These are phyloP conservation scores for Apiospora pterosperma DNA, from an alignment of 2,329 filamentous ascomycete species.

Conservation along the genomic window DNA sequence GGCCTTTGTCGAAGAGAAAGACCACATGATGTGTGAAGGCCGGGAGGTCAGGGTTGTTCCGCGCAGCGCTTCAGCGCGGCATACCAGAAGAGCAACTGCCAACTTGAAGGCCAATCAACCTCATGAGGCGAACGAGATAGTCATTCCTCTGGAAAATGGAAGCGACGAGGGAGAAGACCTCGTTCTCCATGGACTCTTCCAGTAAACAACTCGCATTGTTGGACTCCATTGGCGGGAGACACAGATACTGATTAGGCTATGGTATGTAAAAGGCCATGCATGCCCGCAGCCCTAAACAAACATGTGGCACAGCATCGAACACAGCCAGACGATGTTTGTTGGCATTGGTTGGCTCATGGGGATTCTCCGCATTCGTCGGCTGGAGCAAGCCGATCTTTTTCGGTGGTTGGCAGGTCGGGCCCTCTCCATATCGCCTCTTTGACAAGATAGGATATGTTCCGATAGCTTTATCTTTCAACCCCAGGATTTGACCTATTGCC, in stretches of 20 bases:
- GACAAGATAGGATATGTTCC: not conserved
- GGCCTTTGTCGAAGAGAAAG: not conserved
- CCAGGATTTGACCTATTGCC: not conserved
- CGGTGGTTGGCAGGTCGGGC: not conserved
- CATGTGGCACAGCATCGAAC: not conserved
- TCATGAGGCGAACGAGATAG: not conserved
- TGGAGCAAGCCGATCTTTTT: not conserved
- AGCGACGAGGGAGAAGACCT: not conserved
- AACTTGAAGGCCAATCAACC: not conserved
- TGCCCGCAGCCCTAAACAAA: too few species aligned
- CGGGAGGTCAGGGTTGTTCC: not conserved
- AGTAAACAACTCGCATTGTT: not conserved
- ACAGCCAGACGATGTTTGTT: not conserved
- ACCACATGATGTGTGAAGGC: not conserved
- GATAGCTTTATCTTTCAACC: not conserved
- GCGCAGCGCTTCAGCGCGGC: not conserved
- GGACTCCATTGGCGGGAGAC: not conserved
- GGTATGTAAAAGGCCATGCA: not conserved
- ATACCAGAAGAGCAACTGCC: not conserved
- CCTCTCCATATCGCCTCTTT: not conserved
- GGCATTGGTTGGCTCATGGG: not conserved
- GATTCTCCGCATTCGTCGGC: not conserved
- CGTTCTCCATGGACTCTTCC: not conserved
- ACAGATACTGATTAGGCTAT: not conserved
- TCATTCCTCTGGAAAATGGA: not conserved